phyloP scores from a whole-genome alignment of 2,329 filamentous ascomycete species.

The Drechslerella stenobrocha region DNA sequence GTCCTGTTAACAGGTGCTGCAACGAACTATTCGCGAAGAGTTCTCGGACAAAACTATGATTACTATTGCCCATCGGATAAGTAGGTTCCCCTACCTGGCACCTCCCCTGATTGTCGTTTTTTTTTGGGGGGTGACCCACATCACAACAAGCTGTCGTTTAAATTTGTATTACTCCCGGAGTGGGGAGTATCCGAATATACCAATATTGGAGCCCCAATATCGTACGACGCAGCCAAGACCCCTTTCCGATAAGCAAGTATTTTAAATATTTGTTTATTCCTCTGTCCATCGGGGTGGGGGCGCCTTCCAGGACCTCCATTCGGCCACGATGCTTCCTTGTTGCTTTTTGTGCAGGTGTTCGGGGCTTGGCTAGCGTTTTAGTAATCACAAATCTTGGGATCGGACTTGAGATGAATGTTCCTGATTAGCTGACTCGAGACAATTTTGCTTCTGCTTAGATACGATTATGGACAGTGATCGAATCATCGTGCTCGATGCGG shows the following conservation, averaged over 20 bases:
- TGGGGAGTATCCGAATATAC: no score
- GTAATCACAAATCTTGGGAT: slow-evolving; percentile 21
- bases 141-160: no score
- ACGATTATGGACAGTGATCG: slow-evolving; percentile 88
- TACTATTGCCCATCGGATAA: slow-evolving; percentile 96
- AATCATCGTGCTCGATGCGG: slow-evolving; percentile 89
- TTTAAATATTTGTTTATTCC: no score
- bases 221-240: no score
- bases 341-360: no score
- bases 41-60: slow-evolving; percentile 96
- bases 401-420: background rate
- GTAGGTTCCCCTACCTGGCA: slow-evolving; percentile 42
- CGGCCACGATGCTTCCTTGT: no score
- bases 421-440: background rate
- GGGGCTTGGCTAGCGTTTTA: slow-evolving; percentile 8
- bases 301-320: no score
- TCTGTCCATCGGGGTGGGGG: no score
- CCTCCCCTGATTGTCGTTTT: slow-evolving; percentile 6
- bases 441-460: slow-evolving; percentile 56
- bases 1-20: slow-evolving; percentile 25
- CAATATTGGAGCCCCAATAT: no score
- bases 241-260: no score
- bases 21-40: slow-evolving; percentile 50
- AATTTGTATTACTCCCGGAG: no score
- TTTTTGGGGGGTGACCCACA: slow-evolving; percentile 1